These are phyloP conservation scores for Lyophyllum semitale DNA, from an alignment of 768 basidiomycete genomes.

Conservation along the genomic window DNA sequence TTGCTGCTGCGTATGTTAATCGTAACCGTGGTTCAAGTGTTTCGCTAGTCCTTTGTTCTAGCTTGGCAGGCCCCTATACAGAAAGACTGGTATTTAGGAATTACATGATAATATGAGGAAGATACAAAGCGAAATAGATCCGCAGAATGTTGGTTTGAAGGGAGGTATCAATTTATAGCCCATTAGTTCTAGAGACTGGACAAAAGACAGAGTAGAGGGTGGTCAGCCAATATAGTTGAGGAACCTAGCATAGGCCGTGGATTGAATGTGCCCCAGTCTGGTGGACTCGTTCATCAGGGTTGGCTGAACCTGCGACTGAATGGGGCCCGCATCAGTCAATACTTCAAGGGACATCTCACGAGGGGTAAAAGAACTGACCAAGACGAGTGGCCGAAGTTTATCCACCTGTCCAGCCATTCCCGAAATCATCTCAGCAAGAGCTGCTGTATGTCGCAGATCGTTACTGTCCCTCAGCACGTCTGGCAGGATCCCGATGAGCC, in stretches of 20 bases:
- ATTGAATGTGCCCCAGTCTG: conserved; percentile 63
- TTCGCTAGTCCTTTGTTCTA: neutral
- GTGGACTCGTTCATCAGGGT: conserved; percentile 56
- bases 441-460: conserved; percentile 69
- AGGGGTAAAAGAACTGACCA: conserved; percentile 46
- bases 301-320: conserved; percentile 45
- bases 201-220: neutral
- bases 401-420: conserved; percentile 62
- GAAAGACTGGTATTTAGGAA: neutral
- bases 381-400: conserved; percentile 54
- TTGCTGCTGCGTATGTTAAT: too few species aligned
- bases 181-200: neutral
- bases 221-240: conserved; percentile 50
- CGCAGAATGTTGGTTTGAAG: neutral
- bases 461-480: conserved; percentile 59
- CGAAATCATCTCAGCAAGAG: conserved; percentile 72
- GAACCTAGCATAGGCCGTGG: conserved; percentile 66
- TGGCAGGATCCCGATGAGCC: conserved; percentile 67
- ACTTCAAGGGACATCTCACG: neutral
- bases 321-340: conserved; percentile 21
- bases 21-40: too few species aligned
- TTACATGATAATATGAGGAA: neutral
- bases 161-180: neutral
- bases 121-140: neutral
- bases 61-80: neutral